Evolutionary conservation across 139 green algal species (phyloP).

Genomic region (Ettlia oleoabundans): DNA sequence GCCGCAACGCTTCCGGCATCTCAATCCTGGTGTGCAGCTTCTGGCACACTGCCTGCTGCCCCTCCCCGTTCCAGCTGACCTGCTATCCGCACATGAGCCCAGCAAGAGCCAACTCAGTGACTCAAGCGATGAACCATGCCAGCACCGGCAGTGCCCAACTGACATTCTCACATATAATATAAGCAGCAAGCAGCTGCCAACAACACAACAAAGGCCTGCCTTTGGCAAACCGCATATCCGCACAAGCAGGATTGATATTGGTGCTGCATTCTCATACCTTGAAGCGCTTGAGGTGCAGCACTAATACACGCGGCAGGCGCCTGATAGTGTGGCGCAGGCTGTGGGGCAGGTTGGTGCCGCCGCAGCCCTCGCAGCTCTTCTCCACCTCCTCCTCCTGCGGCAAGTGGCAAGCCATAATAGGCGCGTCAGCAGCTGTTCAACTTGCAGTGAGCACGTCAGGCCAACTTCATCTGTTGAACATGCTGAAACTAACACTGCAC

Average conservation of each 20-base stretch:
- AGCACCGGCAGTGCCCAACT: not conserved
- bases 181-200: not conserved
- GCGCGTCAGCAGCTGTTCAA: too few species aligned
- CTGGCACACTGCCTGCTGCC: slow-evolving; percentile 35
- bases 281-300: slow-evolving; percentile 82
- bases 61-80: slow-evolving; percentile 5
- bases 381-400: slow-evolving; percentile 57
- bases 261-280: slow-evolving; percentile 1
- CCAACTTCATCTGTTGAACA: too few species aligned
- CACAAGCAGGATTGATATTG: too few species aligned
- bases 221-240: too few species aligned
- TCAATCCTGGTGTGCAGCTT: slow-evolving; percentile 46
- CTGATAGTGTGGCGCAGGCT: slow-evolving; percentile 50
- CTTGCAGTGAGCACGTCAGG: too few species aligned
- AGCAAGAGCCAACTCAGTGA: not conserved
- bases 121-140: not conserved
- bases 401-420: too few species aligned
- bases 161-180: too few species aligned
- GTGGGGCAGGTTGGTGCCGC: slow-evolving; percentile 43
- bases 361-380: slow-evolving; percentile 71
- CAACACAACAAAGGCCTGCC: not conserved
- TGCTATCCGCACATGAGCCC: not conserved
- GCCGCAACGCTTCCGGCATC: slow-evolving; percentile 29
- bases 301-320: slow-evolving; percentile 69
- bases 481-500: too few species aligned